These are phyloP conservation scores for Linum trigynum DNA, from an alignment of 345 rosid genomes.

Conservation along the genomic window DNA sequence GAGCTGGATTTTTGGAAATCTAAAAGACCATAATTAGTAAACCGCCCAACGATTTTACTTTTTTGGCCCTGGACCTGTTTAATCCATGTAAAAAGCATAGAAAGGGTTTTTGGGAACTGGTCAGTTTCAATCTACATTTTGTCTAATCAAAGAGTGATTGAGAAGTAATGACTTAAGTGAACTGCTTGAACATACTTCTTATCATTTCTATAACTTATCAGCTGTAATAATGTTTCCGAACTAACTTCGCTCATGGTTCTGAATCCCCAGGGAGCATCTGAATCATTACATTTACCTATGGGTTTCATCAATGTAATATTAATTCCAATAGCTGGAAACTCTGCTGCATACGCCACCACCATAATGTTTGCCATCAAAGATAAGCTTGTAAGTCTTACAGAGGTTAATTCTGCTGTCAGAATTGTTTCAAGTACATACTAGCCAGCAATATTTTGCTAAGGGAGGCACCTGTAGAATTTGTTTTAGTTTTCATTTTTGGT, in stretches of 20 bases:
- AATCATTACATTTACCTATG: neutral
- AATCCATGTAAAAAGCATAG: no score
- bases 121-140: no score
- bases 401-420: neutral
- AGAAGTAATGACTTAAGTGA: no score
- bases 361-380: conserved; percentile 1
- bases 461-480: neutral
- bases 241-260: neutral
- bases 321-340: neutral
- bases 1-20: no score
- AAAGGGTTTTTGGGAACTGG: no score
- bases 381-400: neutral
- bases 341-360: conserved; percentile 3
- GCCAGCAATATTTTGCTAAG: neutral
- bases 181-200: no score
- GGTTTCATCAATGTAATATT: neutral
- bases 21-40: no score
- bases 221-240: no score
- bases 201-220: no score
- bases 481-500: neutral
- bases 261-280: neutral
- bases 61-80: no score
- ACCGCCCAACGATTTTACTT: no score
- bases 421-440: neutral
- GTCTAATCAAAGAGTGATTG: no score